phyloP scores from a whole-genome alignment of 192 early-diverging fungal species.

The Gorgonomyces haynaldii region DNA sequence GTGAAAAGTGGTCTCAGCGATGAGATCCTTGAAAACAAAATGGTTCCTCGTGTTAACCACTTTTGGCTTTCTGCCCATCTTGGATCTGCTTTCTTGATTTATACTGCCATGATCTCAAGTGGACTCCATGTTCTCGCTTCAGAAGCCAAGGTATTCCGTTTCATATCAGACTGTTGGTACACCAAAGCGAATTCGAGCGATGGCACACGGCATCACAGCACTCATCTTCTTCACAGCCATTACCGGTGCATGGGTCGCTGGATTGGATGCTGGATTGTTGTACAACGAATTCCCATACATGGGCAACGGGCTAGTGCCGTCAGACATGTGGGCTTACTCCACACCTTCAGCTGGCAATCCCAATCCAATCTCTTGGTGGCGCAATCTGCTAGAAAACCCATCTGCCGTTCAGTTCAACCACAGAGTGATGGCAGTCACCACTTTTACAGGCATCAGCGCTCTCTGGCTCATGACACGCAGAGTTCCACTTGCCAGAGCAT shows the following conservation, averaged over 20 bases:
- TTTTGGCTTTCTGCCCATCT: conserved; percentile 88
- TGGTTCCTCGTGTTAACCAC: conserved; percentile 85
- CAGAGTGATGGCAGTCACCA: conserved; percentile 77
- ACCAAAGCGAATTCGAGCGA: conserved; percentile 31
- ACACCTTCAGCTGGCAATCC: conserved; percentile 34
- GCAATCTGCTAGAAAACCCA: conserved; percentile 89
- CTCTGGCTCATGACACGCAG: conserved; percentile 66
- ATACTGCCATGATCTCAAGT: conserved; percentile 63
- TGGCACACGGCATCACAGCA: conserved; percentile 48
- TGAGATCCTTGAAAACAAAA: conserved; percentile 62
- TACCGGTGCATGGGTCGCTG: conserved; percentile 88
- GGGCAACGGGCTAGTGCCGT: conserved; percentile 74
- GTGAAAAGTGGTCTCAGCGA: conserved; percentile 82
- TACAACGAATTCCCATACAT: conserved; percentile 97
- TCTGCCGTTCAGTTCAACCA: conserved; percentile 92
- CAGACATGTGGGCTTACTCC: conserved; percentile 39
- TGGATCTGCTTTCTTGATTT: conserved; percentile 77
- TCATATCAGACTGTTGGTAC: background rate
- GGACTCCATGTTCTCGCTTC: conserved; percentile 74
- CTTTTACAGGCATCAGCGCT: conserved; percentile 55
- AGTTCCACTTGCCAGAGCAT: conserved; percentile 56
- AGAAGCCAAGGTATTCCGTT: conserved; percentile 16
- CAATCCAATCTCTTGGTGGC: conserved; percentile 55
- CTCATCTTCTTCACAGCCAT: conserved; percentile 79
- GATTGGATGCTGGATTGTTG: conserved; percentile 89